These are phyloP conservation scores for Didymella sp. DNA, from an alignment of 2,329 filamentous ascomycete species.

Conservation along the genomic window DNA sequence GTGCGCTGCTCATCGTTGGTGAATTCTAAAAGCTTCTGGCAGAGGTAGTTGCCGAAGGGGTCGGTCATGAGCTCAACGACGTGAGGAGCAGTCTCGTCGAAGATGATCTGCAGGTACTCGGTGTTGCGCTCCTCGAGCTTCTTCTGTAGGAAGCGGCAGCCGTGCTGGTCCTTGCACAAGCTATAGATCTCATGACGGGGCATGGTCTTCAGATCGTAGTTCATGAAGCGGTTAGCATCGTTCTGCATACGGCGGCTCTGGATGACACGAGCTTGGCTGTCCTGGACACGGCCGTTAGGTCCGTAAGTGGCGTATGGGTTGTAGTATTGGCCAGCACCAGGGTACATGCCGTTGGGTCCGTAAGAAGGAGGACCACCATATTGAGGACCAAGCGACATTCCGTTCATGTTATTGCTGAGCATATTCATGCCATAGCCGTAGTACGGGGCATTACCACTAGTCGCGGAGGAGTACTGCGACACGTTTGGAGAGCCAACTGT, in stretches of 20 bases:
- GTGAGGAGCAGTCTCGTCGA: conserved; percentile 89
- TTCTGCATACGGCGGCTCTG: conserved; percentile 77
- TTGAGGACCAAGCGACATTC: conserved; percentile 58
- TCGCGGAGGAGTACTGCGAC: conserved; percentile 43
- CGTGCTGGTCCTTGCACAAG: conserved; percentile 97
- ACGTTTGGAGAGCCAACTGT: conserved; percentile 41
- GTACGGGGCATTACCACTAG: conserved; percentile 43
- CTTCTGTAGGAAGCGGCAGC: conserved; percentile 95
- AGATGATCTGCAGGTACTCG: conserved; percentile 89
- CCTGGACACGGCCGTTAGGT: conserved; percentile 63
- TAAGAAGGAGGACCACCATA: conserved; percentile 42
- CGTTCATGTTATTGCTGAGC: conserved; percentile 72
- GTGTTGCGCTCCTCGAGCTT: conserved; percentile 90
- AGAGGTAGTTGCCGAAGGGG: conserved; percentile 98
- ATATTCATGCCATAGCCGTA: conserved; percentile 66
- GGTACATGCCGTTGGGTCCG: conserved; percentile 35
- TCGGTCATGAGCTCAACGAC: conserved; percentile 98
- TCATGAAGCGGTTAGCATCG: conserved; percentile 75
- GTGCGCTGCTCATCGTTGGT: conserved; percentile 96
- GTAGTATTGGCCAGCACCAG: conserved; percentile 29
- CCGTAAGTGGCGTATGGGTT: conserved; percentile 48
- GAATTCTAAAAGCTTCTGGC: conserved; percentile 96
- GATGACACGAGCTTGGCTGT: conserved; percentile 78
- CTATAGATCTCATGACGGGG: conserved; percentile 79
- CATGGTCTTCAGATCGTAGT: conserved; percentile 80